Conservation (phyloP, 2,329 filamentous ascomycete genomes). For the Polychaeton citri region DNA sequence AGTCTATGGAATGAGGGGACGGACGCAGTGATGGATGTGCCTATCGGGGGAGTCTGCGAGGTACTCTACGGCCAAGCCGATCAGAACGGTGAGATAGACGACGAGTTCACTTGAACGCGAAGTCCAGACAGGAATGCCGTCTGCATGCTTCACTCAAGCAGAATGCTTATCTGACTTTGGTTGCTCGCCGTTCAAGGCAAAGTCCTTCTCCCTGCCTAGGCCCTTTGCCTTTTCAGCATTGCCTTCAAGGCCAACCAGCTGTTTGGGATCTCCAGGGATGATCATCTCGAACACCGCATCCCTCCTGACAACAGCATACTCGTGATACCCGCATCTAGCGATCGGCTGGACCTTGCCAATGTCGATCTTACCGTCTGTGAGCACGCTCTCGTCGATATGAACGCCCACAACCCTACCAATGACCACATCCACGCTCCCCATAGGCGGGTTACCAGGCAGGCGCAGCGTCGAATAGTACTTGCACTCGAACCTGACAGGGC, state of each 20-base stretch:
- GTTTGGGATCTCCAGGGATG: slow-evolving; percentile 21
- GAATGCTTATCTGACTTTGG: too few species aligned
- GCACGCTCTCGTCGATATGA: slow-evolving; percentile 41
- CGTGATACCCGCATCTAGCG: slow-evolving; percentile 46
- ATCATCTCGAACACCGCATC: slow-evolving; percentile 44
- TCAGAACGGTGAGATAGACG: slow-evolving; percentile 7
- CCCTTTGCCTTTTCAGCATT: slow-evolving; percentile 10
- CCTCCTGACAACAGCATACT: slow-evolving; percentile 43
- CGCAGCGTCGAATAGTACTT: slow-evolving; percentile 41
- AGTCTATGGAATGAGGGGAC: slow-evolving; percentile 82
- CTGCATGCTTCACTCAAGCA: too few species aligned
- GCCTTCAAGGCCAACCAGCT: slow-evolving; percentile 21
- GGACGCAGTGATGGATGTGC: slow-evolving; percentile 94
- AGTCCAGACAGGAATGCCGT: too few species aligned
- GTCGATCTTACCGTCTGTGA: slow-evolving; percentile 44
- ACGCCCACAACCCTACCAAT: slow-evolving; percentile 45
- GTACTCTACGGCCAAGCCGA: slow-evolving; percentile 61
- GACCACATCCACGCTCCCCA: slow-evolving; percentile 45
- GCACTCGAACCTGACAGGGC: slow-evolving; percentile 48
- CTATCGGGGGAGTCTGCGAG: slow-evolving; percentile 87
- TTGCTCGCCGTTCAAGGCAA: too few species aligned
- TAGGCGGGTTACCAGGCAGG: slow-evolving; percentile 42
- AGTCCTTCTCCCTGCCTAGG: neutral
- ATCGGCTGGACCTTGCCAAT: slow-evolving; percentile 45
- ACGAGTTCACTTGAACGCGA: too few species aligned